Evolutionary conservation across 768 basidiomycete species (phyloP), one percentile per base, ranked within the genome.

Genomic region (Lactarius trivialis): DNA sequence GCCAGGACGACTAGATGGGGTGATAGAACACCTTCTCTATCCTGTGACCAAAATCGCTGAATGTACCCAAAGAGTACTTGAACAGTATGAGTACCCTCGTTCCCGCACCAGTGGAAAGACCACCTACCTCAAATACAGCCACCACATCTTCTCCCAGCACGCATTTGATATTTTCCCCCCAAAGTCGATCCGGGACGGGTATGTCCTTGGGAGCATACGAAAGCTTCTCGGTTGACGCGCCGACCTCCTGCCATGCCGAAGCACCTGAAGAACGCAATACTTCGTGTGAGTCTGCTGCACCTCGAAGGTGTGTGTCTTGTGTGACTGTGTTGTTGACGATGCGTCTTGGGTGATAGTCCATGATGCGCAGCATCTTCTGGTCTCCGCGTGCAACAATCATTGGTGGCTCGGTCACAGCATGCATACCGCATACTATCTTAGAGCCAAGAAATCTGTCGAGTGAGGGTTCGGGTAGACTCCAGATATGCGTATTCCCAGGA

Each of bases 61-160:
- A 19, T 28, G 17, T 34, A 19, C 49, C 49, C 19, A 39, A 12
- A 30, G 57, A 50, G n/a, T 50, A 39, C 57, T 58, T 48, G 50
- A 17, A 5, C 15, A 15, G 19, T 3, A 7, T 51, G 50, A 51
- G 50, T 48, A 48, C 2, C 39, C 21, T 12, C 11, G 9, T 24
- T n/a, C 21, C 21, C 6, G 21, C 24, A 24, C 5, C 24, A n/a
- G 4, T 24, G 12, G 45, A 24, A 48, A 45, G 21, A 24, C 11
- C 5, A 32, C 60, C 26, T 24, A 60, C 60, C 60, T 60, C 34
- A 14, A 60, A 30, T 7, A 55, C 17, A 24, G 30, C 34, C 15
- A 60, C 53, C 11, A 55, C 45, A 34, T 60, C 60, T 49, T 60
- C 60, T 3, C 60, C 52, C 15, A 60, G 21, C 11, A 55, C n/a